These are phyloP conservation scores for Tulasnella calospora DNA, from an alignment of 768 basidiomycete species.

Conservation along the genomic window DNA sequence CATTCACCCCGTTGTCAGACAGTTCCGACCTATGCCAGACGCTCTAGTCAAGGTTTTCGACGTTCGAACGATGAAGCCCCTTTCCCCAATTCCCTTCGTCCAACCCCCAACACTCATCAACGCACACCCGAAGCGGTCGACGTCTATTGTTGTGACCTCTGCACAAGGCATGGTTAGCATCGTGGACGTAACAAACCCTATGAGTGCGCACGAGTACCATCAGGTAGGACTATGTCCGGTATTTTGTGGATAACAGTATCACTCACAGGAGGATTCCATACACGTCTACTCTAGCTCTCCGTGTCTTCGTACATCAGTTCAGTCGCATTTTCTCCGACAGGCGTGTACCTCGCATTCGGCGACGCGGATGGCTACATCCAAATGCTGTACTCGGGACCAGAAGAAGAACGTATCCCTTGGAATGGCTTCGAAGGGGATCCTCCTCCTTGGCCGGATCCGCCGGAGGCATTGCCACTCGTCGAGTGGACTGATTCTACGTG, in stretches of 20 bases:
- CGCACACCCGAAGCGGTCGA: conserved; percentile 67
- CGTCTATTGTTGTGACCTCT: conserved; percentile 69
- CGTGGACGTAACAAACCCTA: conserved; percentile 70
- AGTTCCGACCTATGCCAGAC: conserved; percentile 81
- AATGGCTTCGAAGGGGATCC: conserved; percentile 88
- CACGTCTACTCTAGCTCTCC: conserved; percentile 32
- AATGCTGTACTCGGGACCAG: conserved; percentile 64
- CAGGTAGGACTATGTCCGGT: conserved; percentile 50
- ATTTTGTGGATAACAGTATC: not conserved
- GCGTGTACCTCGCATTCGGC: conserved; percentile 88
- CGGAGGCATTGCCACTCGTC: conserved; percentile 62
- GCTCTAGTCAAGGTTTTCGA: conserved; percentile 92
- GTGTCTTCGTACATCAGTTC: conserved; percentile 69
- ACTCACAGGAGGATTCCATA: conserved; percentile 17
- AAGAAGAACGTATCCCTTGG: conserved; percentile 54
- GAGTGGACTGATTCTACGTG: conserved; percentile 82
- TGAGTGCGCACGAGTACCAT: conserved; percentile 65
- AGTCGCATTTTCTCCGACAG: conserved; percentile 75
- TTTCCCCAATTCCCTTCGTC: conserved; percentile 83
- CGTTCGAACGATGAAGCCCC: conserved; percentile 70
- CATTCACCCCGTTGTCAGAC: conserved; percentile 45
- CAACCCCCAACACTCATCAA: conserved; percentile 83
- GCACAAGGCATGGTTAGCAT: conserved; percentile 78
- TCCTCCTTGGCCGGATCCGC: conserved; percentile 75
- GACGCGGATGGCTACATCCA: conserved; percentile 82